Conservation (phyloP, 192 early-diverging fungal species). For the Backusella tuberculispora region DNA sequence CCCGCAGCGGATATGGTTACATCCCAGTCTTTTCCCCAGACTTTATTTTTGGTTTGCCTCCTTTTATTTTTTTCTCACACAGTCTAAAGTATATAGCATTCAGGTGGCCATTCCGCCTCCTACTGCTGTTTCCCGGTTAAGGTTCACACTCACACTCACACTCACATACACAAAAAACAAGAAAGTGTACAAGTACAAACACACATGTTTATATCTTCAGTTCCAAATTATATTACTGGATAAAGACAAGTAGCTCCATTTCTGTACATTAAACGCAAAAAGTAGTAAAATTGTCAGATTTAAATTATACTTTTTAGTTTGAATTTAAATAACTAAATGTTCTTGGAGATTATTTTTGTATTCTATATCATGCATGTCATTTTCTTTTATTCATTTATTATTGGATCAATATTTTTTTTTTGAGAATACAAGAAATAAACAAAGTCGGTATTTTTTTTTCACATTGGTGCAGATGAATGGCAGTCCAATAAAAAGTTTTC, state of each 20-base stretch:
- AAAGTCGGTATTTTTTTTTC: constrained; percentile 2
- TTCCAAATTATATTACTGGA: constrained; percentile 4
- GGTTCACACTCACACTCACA: constrained; percentile 2
- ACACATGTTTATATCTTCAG: constrained; percentile 8
- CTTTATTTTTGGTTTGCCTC: constrained; percentile 2
- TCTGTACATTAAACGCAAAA: constrained; percentile 9
- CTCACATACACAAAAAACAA: background rate
- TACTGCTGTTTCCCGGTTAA: constrained; percentile 11
- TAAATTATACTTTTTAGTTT: background rate
- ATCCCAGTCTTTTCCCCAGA: constrained; percentile 11
- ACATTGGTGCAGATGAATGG: constrained; percentile 10
- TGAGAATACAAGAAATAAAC: background rate
- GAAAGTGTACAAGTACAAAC: background rate
- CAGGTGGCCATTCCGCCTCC: background rate
- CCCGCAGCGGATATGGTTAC: background rate
- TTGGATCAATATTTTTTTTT: background rate
- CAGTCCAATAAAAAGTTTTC: constrained; percentile 1
- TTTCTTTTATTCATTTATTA: background rate
- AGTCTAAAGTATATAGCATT: background rate
- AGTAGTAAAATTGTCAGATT: constrained; percentile 14
- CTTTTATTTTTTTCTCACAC: constrained; percentile 3
- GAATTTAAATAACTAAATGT: background rate
- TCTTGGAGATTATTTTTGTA: background rate
- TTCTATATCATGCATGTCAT: background rate
- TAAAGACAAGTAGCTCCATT: constrained; percentile 14